Percentiles rank a stretch among this genome's conserved stretches.
Conservation (phyloP, 108 stramenopile species). For the Ochromonas danica region DNA sequence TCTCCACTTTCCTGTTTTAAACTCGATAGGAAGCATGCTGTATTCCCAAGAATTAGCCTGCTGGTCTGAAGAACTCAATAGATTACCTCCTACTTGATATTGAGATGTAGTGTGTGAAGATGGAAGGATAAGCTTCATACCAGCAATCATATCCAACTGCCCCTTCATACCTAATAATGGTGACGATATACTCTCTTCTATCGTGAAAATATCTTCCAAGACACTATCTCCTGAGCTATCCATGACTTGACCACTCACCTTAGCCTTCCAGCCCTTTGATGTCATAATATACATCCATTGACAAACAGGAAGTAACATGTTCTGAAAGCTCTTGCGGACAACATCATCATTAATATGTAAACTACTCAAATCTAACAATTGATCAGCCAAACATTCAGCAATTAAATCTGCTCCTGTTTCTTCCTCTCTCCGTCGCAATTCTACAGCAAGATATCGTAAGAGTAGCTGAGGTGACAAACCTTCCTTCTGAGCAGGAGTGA, state of each 20-base stretch:
- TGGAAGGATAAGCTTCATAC: too few relatives aligned
- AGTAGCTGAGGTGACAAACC: too few relatives aligned
- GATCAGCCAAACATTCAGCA: background rate
- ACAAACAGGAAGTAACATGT: background rate
- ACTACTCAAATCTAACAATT: background rate
- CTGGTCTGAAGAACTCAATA: background rate
- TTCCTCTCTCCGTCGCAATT: too few relatives aligned
- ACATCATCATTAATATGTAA: background rate
- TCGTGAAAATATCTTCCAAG: background rate
- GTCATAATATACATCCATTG: background rate
- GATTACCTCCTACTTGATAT: too few relatives aligned
- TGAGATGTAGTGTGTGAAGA: too few relatives aligned
- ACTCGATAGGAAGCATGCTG: background rate
- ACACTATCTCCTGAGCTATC: too few relatives aligned
- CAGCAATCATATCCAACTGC: slow-evolving; percentile 25
- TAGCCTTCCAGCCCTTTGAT: too few relatives aligned
- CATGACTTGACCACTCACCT: too few relatives aligned
- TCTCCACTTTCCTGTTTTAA: slow-evolving; percentile 34
- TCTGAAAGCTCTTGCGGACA: background rate
- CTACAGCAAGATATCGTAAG: too few relatives aligned
- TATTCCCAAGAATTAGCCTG: background rate
- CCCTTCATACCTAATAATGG: slow-evolving; percentile 23
- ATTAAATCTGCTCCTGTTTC: too few relatives aligned
- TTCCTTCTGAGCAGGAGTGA: too few relatives aligned
- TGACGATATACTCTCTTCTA: slow-evolving; percentile 6